A percentile compares a stretch with the other conserved stretches of the same genome.
phyloP scores from a whole-genome alignment of 129 eudicot species.

The Chrysanthemum lavandulifolium region DNA sequence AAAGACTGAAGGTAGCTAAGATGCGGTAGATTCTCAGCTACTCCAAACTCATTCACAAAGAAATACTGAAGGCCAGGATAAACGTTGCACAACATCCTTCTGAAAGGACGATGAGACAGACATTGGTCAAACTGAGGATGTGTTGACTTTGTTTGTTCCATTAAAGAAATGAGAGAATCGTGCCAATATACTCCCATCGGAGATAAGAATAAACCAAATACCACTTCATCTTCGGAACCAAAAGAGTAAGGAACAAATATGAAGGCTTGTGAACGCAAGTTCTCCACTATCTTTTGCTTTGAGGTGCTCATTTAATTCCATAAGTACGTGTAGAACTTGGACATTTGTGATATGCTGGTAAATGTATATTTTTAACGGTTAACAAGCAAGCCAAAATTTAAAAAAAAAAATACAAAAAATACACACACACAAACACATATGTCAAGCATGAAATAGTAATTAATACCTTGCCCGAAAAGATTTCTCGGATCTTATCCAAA shows the following conservation, averaged over 20 bases:
- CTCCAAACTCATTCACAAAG: slow-evolving; percentile 73
- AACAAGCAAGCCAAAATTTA: too few species aligned
- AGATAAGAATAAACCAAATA: slow-evolving; percentile 55
- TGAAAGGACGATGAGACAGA: slow-evolving; percentile 11
- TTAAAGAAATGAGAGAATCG: slow-evolving; percentile 31
- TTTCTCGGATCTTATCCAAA: slow-evolving; percentile 49
- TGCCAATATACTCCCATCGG: slow-evolving; percentile 68
- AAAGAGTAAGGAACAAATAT: background rate
- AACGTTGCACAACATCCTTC: slow-evolving; percentile 39
- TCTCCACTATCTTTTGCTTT: slow-evolving; percentile 44
- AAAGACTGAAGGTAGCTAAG: slow-evolving; percentile 56
- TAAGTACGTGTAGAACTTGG: slow-evolving; percentile 55
- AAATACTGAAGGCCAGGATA: slow-evolving; percentile 64
- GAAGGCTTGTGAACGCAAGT: slow-evolving; percentile 28
- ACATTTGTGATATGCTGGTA: slow-evolving; percentile 68
- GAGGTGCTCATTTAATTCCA: slow-evolving; percentile 57
- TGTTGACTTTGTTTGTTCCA: slow-evolving; percentile 31
- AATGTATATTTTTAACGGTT: background rate
- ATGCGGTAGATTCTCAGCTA: slow-evolving; percentile 50
- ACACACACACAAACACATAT: too few species aligned
- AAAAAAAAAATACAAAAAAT: too few species aligned
- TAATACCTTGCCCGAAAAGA: slow-evolving; percentile 57
- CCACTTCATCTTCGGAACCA: slow-evolving; percentile 34
- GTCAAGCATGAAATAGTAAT: background rate
- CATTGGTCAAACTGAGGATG: slow-evolving; percentile 18